Base-by-base conservation (phyloP, 805 yeast species). In the Cyberlindnera xylosilytica region DNA sequence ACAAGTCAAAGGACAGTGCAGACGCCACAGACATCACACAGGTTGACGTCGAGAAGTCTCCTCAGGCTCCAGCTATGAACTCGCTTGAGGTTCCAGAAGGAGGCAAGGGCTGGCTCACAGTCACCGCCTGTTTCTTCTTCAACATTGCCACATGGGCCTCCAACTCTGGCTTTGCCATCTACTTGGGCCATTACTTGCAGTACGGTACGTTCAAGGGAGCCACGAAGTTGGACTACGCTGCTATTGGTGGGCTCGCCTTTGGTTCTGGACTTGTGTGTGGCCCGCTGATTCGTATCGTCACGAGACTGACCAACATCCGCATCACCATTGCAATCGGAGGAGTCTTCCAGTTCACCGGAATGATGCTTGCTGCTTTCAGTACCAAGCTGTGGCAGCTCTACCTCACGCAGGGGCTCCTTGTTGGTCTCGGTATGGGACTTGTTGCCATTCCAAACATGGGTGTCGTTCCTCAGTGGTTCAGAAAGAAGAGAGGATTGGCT, bases 391-490 rank as follows among this genome's bases (percentile, higher is more conserved):
- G 90, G 89, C 80, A 84, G 49, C 54, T 84, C 12, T 81, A 72
- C 52, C 54, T 81, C 36, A 76, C 87, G 2, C 90, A 84, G 60
- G 90, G 91, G 23, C 64, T 82, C 2, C 43, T 83, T 32, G 72
- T 72, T 36, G 83, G 87, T 20, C 53, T 74, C 34, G 66, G 70
- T 0, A 63, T 70, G n/a, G 79, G 86, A 0, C 55, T 78, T 16
- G 65, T 79, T 24, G 73, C 77, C 39, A 68, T 81, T 9, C 82
- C 90, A 1, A 77, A 77, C 4, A 64, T 79, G 20, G 70, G 79
- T 2, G 58, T 83, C 5, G 51, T 83, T 18, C 87, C 89, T 0
- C 88, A 82, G 41, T 84, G 86, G 83, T 84, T 84, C 60, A 62
- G 76, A 28, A 78, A 74, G 48, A 79, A 66, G 46, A 69, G 90